phyloP scores from a whole-genome alignment of 345 rosid species.

The Draba incana region DNA sequence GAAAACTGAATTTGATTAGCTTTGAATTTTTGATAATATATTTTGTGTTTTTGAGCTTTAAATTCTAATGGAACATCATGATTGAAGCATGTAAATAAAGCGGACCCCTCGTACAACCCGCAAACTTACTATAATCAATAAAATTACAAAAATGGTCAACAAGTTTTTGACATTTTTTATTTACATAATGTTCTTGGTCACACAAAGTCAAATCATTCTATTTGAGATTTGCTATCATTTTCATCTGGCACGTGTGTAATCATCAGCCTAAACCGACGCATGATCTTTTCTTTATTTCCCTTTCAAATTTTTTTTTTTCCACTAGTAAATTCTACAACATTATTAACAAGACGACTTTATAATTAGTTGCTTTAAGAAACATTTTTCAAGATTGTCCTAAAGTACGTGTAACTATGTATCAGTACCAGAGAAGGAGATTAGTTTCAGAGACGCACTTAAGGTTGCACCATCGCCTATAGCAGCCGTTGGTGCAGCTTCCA shows the following conservation, averaged over 20 bases:
- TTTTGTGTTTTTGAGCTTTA: background rate
- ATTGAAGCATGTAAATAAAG: conserved; percentile 40
- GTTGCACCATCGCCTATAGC: conserved; percentile 18
- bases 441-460: conserved; percentile 64
- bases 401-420: conserved; percentile 42
- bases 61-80: conserved; percentile 31
- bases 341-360: conserved; percentile 4
- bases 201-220: conserved; percentile 25
- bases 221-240: conserved; percentile 31
- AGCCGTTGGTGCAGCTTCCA: conserved; percentile 20
- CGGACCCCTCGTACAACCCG: conserved; percentile 41
- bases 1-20: no score
- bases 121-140: conserved; percentile 31
- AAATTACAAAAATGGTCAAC: conserved; percentile 34
- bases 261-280: conserved; percentile 41
- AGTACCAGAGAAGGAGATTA: conserved; percentile 76
- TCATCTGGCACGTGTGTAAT: conserved; percentile 62
- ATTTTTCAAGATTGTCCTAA: background rate
- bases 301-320: background rate
- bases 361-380: background rate
- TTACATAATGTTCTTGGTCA: conserved; percentile 9
- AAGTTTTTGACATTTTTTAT: conserved; percentile 34
- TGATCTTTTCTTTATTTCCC: background rate
- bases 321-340: background rate
- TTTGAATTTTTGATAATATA: background rate